These are phyloP conservation scores for Punctularia strigosozonata DNA, from an alignment of 768 basidiomycete genomes.

Conservation along the genomic window DNA sequence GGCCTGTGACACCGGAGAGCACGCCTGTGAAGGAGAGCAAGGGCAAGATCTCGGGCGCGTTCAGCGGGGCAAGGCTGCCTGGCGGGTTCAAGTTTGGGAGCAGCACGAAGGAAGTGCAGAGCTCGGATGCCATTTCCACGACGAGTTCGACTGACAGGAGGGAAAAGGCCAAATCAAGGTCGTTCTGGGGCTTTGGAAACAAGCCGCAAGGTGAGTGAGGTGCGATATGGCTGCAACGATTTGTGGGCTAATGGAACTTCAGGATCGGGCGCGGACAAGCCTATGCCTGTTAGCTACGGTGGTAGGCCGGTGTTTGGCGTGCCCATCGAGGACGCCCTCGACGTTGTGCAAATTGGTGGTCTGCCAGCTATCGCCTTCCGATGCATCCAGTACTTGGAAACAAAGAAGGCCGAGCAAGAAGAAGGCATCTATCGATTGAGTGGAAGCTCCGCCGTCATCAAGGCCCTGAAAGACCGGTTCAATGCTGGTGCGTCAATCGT, in stretches of 20 bases:
- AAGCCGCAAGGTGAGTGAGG: too few species aligned
- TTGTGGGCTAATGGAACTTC: background rate
- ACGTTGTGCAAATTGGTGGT: conserved; percentile 80
- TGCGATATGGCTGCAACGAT: background rate
- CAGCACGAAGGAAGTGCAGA: conserved; percentile 53
- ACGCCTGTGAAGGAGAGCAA: conserved; percentile 44
- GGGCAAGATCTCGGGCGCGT: conserved; percentile 83
- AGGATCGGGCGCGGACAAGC: conserved; percentile 18
- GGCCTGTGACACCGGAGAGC: conserved; percentile 36
- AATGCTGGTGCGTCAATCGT: conserved; percentile 54
- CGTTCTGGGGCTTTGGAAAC: conserved; percentile 92
- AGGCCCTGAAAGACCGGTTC: conserved; percentile 85
- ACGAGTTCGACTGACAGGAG: conserved; percentile 48
- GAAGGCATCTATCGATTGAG: conserved; percentile 96
- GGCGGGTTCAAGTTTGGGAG: conserved; percentile 86
- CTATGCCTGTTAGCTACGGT: conserved; percentile 23
- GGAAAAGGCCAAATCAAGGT: conserved; percentile 85
- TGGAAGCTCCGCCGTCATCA: conserved; percentile 92
- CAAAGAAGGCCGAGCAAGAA: conserved; percentile 88
- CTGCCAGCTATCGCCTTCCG: conserved; percentile 93
- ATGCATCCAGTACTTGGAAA: conserved; percentile 89
- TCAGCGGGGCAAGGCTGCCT: conserved; percentile 77
- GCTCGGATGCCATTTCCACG: conserved; percentile 14
- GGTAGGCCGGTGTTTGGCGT: conserved; percentile 84
- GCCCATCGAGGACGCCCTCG: conserved; percentile 75